phyloP scores from a whole-genome alignment of 768 basidiomycete genomes.

The Panaeolus papilionaceus region DNA sequence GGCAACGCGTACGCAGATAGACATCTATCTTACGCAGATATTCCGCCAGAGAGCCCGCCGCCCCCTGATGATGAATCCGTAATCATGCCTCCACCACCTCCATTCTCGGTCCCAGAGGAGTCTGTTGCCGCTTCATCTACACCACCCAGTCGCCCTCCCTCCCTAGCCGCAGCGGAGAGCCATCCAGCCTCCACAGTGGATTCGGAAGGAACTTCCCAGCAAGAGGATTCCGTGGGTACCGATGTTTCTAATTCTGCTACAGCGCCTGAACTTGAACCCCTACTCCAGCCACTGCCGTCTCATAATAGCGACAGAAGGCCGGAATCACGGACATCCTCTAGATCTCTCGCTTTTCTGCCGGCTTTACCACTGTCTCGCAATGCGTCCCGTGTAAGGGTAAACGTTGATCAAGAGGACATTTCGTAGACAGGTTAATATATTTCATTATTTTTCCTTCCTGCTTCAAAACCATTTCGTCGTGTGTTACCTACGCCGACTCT shows the following conservation, averaged over 20 bases:
- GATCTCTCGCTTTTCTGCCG: slow-evolving; percentile 22
- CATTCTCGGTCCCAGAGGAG: slow-evolving; percentile 16
- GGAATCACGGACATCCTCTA: slow-evolving; percentile 24
- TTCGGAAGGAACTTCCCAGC: slow-evolving; percentile 23
- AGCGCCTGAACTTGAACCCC: slow-evolving; percentile 30
- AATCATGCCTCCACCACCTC: slow-evolving; percentile 26
- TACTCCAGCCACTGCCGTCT: slow-evolving; percentile 24
- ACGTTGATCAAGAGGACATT: slow-evolving; percentile 7
- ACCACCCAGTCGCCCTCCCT: not conserved
- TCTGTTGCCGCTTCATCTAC: slow-evolving; percentile 1
- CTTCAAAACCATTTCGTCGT: not conserved
- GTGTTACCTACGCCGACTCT: slow-evolving; percentile 11
- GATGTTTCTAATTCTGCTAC: slow-evolving; percentile 25
- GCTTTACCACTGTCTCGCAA: slow-evolving; percentile 7
- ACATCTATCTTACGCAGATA: slow-evolving; percentile 35
- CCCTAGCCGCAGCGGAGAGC: slow-evolving; percentile 4
- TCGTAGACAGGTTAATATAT: slow-evolving; percentile 15
- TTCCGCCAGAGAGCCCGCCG: slow-evolving; percentile 35
- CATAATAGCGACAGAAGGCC: slow-evolving; percentile 22
- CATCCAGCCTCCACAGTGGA: slow-evolving; percentile 5
- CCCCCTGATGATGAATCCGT: slow-evolving; percentile 26
- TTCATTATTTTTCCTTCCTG: slow-evolving; percentile 5
- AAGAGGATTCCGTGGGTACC: slow-evolving; percentile 27
- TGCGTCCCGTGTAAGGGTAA: slow-evolving; percentile 18
- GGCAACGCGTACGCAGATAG: slow-evolving; percentile 20